Percentiles rank a stretch among this genome's conserved stretches.
Conservation (phyloP, 257 asterid genomes). For the Echites panduratus region DNA sequence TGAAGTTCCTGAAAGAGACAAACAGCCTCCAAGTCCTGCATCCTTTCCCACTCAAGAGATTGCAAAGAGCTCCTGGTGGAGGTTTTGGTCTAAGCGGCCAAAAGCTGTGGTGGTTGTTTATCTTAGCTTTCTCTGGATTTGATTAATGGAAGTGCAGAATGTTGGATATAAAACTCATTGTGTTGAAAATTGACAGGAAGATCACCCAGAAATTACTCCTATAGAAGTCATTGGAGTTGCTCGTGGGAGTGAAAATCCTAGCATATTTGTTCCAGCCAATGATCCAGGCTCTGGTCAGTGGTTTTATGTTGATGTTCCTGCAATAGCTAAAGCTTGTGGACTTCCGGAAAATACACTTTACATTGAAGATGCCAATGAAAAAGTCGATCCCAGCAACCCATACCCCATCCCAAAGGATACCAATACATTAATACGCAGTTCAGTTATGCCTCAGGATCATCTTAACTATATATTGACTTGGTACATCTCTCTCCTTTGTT, state of each 20-base stretch:
- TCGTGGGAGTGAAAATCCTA: conserved; percentile 90
- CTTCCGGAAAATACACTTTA: conserved; percentile 68
- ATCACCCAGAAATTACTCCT: conserved; percentile 29
- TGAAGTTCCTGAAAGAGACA: conserved; percentile 28
- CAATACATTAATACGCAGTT: conserved; percentile 58
- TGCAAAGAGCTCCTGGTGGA: conserved; percentile 48
- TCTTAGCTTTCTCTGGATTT: conserved; percentile 15
- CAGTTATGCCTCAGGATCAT: conserved; percentile 97
- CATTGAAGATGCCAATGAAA: conserved; percentile 67
- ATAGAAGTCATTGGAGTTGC: conserved; percentile 69
- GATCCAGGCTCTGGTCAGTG: conserved; percentile 77
- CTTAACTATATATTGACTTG: conserved; percentile 82
- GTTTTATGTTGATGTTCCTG: conserved; percentile 91
- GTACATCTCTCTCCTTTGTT: conserved; percentile 33
- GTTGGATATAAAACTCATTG: conserved; percentile 21
- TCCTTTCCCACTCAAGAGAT: conserved; percentile 39
- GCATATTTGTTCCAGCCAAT: conserved; percentile 92
- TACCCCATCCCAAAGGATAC: conserved; percentile 86
- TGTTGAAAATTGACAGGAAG: conserved; percentile 46
- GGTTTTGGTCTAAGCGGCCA: conserved; percentile 49
- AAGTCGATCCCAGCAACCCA: conserved; percentile 67
- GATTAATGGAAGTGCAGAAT: conserved; percentile 7
- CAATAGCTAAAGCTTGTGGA: conserved; percentile 68
- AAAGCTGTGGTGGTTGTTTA: conserved; percentile 36
- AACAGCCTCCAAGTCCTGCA: conserved; percentile 23